Evolutionary conservation across 2,329 filamentous ascomycete genomes (phyloP).

Genomic region (Diaporthe sp.): DNA sequence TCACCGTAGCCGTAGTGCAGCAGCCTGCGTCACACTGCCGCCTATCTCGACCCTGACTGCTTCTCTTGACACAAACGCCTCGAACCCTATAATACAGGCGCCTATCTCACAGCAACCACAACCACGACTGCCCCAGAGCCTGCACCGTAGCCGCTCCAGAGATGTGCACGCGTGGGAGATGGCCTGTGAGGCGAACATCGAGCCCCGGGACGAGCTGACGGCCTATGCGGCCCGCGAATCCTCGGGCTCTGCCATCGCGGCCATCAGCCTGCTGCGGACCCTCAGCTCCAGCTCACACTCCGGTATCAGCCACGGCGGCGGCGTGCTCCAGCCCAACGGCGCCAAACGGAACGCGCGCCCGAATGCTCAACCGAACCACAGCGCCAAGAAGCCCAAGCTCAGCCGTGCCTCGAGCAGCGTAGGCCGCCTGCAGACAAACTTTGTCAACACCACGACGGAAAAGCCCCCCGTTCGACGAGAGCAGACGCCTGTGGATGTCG

Average conservation of each 20-base stretch:
- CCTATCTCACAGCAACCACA: conserved; percentile 49
- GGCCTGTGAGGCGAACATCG: conserved; percentile 84
- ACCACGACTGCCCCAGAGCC: conserved; percentile 62
- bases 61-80: conserved; percentile 46
- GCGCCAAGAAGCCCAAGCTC: conserved; percentile 73
- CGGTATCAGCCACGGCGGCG: conserved; percentile 37
- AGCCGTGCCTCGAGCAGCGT: conserved; percentile 72
- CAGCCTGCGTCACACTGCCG: conserved; percentile 69
- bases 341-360: conserved; percentile 73
- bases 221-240: conserved; percentile 82
- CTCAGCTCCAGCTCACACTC: conserved; percentile 68
- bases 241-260: conserved; percentile 82
- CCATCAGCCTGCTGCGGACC: conserved; percentile 84
- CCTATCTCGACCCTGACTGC: conserved; percentile 66
- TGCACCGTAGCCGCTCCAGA: conserved; percentile 80
- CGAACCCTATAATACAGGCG: conserved; percentile 31
- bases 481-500: conserved; percentile 48
- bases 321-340: conserved; percentile 65
- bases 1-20: conserved; percentile 79
- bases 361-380: conserved; percentile 47
- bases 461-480: conserved; percentile 51
- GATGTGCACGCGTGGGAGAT: conserved; percentile 94
- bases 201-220: conserved; percentile 81
- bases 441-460: conserved; percentile 46
- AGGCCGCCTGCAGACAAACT: conserved; percentile 67